Evolutionary conservation across 495 filamentous ascomycete species (phyloP), one percentile per base, ranked within the genome.

Genomic region (Cudoniella acicularis): DNA sequence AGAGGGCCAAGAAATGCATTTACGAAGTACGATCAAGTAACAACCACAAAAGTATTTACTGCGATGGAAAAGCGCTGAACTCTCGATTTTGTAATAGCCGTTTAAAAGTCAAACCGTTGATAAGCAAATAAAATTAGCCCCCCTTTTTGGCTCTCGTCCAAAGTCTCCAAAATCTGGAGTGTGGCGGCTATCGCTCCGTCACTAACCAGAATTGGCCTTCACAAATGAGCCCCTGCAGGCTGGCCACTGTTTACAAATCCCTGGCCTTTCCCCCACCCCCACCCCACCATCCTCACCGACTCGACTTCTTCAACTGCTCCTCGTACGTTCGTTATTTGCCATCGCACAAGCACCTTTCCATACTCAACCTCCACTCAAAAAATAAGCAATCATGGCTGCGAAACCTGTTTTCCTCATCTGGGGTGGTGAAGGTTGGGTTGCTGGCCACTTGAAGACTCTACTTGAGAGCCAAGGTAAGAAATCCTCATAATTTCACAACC

Each of bases 351-450:
- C 17, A 49, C 45, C 6, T 40, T 43, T 57, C 18, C 55, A 43
- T 3, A 54, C 23, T 16, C 48, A 52, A 62, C 30, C 17, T 13
- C 36, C 21, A 52, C 47, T 6, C 13, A 18, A 52, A 43, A 52
- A 2, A 13, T 21, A 20, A 56, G 42, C 8, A 16, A 49, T 46
- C 49, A 65, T 59, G 54, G 48, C 53, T n/a, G 16, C 48, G n/a
- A 61, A 65, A 20, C 53, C 57, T 56, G 76, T 74, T 58, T 85
- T 83, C 60, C 69, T 86, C 23, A 80, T 86, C 56, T 85, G 83
- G 83, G 83, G 83, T 30, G 82, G 80, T 59, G 77, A 76, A 60
- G 82, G 83, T 46, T 86, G 83, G 83, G 76, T 86, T 61, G 83
- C 84, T 47, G 78, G 81, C 47, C 84, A 87, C 60, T 76, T 87